A percentile compares a stretch with the other conserved stretches of the same genome.
Evolutionary conservation across 1,284 basidiomycete species (phyloP).

Genomic region (Pisolithus thermaeus): DNA sequence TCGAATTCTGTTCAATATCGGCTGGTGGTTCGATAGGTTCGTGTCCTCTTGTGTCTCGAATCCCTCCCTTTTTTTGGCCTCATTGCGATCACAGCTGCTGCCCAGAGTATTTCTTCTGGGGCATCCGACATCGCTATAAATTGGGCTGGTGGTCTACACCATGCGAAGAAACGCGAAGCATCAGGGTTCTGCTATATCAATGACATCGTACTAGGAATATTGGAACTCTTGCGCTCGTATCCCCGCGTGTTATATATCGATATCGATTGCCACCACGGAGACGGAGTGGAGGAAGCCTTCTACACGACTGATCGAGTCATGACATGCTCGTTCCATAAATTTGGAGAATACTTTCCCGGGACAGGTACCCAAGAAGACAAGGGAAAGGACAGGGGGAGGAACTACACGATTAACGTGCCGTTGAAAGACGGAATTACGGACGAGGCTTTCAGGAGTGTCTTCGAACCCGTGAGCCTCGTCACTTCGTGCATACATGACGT

Average conservation of each 20-base stretch:
- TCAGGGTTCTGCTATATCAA: constrained; percentile 98
- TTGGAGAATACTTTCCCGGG: constrained; percentile 96
- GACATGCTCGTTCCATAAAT: constrained; percentile 95
- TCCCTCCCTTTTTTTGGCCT: not conserved
- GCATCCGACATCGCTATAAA: constrained; percentile 92
- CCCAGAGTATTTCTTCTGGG: constrained; percentile 76
- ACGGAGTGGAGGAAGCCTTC: constrained; percentile 98
- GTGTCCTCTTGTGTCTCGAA: constrained; percentile 13
- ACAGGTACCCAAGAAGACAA: constrained; percentile 85
- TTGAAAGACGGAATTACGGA: constrained; percentile 93
- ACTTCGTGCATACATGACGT: not conserved
- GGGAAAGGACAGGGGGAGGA: constrained; percentile 82
- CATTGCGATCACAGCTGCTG: constrained; percentile 56
- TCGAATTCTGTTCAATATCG: constrained; percentile 96
- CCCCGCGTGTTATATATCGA: constrained; percentile 95
- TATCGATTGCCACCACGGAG: constrained; percentile 97
- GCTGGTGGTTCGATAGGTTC: constrained; percentile 87
- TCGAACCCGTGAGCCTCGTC: constrained; percentile 69
- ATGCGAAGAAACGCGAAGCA: constrained; percentile 96
- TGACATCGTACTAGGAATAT: constrained; percentile 87
- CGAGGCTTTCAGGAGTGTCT: constrained; percentile 74
- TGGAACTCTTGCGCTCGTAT: constrained; percentile 79
- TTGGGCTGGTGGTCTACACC: constrained; percentile 97
- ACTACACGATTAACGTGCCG: constrained; percentile 92
- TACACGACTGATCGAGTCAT: constrained; percentile 97